These are phyloP conservation scores for Colletotrichum sidae DNA, from an alignment of 2,329 filamentous ascomycete species.

Conservation along the genomic window DNA sequence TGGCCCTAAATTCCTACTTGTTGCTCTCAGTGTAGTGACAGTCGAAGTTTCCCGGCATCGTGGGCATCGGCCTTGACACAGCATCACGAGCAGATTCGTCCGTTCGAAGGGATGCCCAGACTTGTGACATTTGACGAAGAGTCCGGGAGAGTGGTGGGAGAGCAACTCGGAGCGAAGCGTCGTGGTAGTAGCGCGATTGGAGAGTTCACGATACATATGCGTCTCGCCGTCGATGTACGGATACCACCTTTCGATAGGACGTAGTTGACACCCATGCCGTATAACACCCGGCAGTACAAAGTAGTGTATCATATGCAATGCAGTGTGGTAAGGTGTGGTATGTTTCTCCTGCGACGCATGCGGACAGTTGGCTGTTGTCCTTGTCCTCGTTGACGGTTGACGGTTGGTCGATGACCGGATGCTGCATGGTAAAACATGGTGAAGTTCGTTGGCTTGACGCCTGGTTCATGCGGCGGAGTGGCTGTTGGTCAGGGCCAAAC, in stretches of 20 bases:
- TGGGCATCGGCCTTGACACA: conserved; percentile 10
- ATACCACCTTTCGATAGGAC: too few relatives aligned
- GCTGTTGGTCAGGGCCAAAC: conserved; percentile 23
- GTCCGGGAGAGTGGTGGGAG: neutral
- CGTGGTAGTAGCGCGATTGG: neutral
- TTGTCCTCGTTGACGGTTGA: too few relatives aligned
- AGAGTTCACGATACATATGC: too few relatives aligned
- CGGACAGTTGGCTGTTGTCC: conserved; percentile 9
- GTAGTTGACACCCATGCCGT: neutral
- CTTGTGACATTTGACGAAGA: conserved; percentile 27
- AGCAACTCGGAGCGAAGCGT: conserved; percentile 24
- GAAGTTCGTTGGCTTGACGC: conserved; percentile 27
- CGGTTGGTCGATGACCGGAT: conserved; percentile 18
- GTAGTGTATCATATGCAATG: neutral
- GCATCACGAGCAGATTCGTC: conserved; percentile 32
- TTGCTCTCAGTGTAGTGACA: too few relatives aligned
- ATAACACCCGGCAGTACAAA: neutral
- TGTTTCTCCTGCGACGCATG: conserved; percentile 3
- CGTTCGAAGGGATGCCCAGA: conserved; percentile 33
- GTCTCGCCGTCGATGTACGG: too few relatives aligned
- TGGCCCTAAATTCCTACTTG: too few relatives aligned
- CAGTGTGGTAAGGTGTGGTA: neutral
- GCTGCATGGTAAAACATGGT: conserved; percentile 34
- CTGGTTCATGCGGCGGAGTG: conserved; percentile 33
- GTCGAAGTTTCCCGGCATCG: neutral